These are phyloP conservation scores for Haplosporangium sp. DNA, from an alignment of 371 early-diverging fungal genomes.

Conservation along the genomic window DNA sequence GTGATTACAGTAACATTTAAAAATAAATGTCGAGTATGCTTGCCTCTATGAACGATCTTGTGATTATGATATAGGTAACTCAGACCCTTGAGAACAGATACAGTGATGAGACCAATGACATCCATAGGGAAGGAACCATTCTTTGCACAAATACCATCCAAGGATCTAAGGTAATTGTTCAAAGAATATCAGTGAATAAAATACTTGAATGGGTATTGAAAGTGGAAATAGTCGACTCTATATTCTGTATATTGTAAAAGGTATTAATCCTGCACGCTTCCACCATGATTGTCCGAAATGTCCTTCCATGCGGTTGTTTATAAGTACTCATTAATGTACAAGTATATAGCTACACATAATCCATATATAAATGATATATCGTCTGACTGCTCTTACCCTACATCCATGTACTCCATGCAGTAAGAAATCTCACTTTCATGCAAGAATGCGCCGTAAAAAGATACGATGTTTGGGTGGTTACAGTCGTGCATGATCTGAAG, in stretches of 20 bases:
- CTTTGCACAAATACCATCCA: conserved; percentile 84
- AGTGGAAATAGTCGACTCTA: neutral
- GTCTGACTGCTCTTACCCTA: conserved; percentile 65
- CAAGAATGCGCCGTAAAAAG: conserved; percentile 90
- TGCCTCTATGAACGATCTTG: conserved; percentile 89
- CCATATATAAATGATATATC: neutral
- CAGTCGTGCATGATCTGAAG: conserved; percentile 90
- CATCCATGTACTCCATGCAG: conserved; percentile 94
- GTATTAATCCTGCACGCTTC: neutral
- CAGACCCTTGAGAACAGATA: conserved; percentile 82
- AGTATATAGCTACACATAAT: too few relatives aligned
- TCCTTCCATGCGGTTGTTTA: neutral
- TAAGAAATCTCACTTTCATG: conserved; percentile 86
- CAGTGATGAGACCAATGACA: conserved; percentile 81
- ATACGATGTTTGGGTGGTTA: conserved; percentile 87
- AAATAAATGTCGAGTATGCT: neutral
- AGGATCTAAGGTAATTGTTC: conserved; percentile 63
- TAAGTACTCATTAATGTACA: too few relatives aligned
- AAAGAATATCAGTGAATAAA: neutral
- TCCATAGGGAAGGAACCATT: conserved; percentile 81
- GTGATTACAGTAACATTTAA: neutral
- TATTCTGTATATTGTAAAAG: too few relatives aligned
- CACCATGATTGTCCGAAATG: neutral
- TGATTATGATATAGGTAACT: conserved; percentile 87
- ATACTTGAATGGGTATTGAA: neutral